phyloP scores from a whole-genome alignment of 2,329 filamentous ascomycete genomes.

The Arthrobotrys sphaeroides region DNA sequence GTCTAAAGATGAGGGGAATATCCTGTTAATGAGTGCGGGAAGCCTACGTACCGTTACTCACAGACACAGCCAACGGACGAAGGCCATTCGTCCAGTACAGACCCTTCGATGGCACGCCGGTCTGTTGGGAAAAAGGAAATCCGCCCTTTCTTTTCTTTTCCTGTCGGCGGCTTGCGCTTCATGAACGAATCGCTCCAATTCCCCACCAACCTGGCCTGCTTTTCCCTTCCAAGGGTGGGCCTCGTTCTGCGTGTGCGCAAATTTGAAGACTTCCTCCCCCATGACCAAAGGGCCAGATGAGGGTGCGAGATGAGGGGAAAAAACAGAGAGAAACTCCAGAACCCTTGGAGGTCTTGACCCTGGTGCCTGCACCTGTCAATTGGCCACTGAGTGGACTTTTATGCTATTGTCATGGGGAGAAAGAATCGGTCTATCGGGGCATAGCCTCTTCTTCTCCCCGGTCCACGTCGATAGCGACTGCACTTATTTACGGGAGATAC shows the following conservation, averaged over 20 bases:
- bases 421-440: slow-evolving; percentile 15
- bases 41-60: slow-evolving; percentile 36
- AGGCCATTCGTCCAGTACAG: slow-evolving; percentile 31
- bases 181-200: slow-evolving; percentile 53
- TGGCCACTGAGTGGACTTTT: not conserved
- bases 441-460: slow-evolving; percentile 9
- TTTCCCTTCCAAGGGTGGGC: slow-evolving; percentile 38
- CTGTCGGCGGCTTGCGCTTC: slow-evolving; percentile 52
- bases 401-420: not conserved
- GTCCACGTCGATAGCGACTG: slow-evolving; percentile 9
- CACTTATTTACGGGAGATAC: slow-evolving; percentile 10
- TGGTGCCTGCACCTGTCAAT: slow-evolving; percentile 41
- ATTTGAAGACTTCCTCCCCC: slow-evolving; percentile 44
- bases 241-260: slow-evolving; percentile 42
- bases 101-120: slow-evolving; percentile 3
- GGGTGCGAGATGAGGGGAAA: slow-evolving; percentile 45
- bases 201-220: slow-evolving; percentile 51
- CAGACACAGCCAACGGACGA: not conserved
- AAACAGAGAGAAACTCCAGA: slow-evolving; percentile 18
- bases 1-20: slow-evolving; percentile 40
- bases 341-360: slow-evolving; percentile 38
- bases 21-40: slow-evolving; percentile 51
- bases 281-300: slow-evolving; percentile 20
- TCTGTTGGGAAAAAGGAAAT: slow-evolving; percentile 23
- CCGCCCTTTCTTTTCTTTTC: slow-evolving; percentile 49